phyloP scores from a whole-genome alignment of 495 filamentous ascomycete genomes.

The Neurospora sp. region DNA sequence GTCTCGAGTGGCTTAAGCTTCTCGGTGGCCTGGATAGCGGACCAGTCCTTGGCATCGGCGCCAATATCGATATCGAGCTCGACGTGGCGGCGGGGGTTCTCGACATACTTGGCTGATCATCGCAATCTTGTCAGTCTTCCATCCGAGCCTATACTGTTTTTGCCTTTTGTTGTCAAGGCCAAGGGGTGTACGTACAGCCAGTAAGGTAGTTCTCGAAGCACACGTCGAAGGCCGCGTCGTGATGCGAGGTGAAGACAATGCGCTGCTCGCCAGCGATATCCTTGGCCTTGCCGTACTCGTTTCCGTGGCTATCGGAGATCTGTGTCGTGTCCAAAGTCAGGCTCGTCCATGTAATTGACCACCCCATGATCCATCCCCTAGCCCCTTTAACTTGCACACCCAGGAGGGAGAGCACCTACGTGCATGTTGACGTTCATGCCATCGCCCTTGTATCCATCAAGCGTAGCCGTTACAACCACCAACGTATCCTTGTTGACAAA shows the following conservation, averaged over 20 bases:
- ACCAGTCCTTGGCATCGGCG: conserved; percentile 97
- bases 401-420: conserved; percentile 44
- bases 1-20: conserved; percentile 97
- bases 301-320: conserved; percentile 92
- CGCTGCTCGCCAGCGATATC: conserved; percentile 87
- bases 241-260: conserved; percentile 91
- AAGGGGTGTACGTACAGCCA: conserved; percentile 43
- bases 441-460: conserved; percentile 77
- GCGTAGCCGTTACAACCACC: conserved; percentile 94
- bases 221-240: conserved; percentile 90
- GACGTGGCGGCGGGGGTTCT: conserved; percentile 62
- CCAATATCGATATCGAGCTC: conserved; percentile 99
- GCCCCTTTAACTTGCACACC: background rate
- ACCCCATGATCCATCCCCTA: background rate
- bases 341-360: background rate
- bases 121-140: conserved; percentile 9
- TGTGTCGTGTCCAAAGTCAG: conserved; percentile 25
- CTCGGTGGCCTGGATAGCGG: conserved; percentile 87
- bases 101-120: conserved; percentile 25
- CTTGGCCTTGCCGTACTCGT: conserved; percentile 85
- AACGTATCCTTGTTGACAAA: conserved; percentile 88
- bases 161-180: background rate
- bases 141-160: background rate
- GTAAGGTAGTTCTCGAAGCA: conserved; percentile 86
- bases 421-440: conserved; percentile 93